These are phyloP conservation scores for Cyclanthera cordifolia DNA, from an alignment of 306 rosid genomes.

Conservation along the genomic window DNA sequence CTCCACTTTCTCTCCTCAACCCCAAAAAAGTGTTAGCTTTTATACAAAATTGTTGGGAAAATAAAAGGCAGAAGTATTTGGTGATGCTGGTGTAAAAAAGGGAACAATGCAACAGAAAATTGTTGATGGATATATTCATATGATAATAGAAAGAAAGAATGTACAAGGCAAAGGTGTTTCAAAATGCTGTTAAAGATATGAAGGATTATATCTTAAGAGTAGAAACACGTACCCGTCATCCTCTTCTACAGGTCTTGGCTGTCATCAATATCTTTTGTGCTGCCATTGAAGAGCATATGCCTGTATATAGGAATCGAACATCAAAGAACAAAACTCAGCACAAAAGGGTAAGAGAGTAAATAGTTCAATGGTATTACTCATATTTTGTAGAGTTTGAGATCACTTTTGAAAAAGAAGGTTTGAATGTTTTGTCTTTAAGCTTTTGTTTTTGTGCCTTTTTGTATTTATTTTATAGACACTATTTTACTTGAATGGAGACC, in stretches of 20 bases:
- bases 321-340: neutral
- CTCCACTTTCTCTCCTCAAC: too few species aligned
- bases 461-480: too few species aligned
- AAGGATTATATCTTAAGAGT: neutral
- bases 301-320: neutral
- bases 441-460: too few species aligned
- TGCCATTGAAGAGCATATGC: slow-evolving; percentile 1
- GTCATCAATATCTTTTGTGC: neutral
- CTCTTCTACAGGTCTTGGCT: neutral
- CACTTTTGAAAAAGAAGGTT: neutral
- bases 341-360: neutral
- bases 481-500: too few species aligned
- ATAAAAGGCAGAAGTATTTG: neutral
- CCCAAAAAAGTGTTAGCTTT: neutral
- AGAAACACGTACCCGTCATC: neutral
- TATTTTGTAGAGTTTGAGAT: neutral
- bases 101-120: neutral
- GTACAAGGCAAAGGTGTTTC: neutral
- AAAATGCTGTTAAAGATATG: neutral
- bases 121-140: neutral
- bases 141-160: neutral
- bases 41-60: neutral
- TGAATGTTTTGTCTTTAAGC: too few species aligned
- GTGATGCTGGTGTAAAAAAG: neutral
- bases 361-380: neutral